These are phyloP conservation scores for Taiozyma sp. DNA, from an alignment of 1,139 yeast genomes.

Conservation along the genomic window DNA sequence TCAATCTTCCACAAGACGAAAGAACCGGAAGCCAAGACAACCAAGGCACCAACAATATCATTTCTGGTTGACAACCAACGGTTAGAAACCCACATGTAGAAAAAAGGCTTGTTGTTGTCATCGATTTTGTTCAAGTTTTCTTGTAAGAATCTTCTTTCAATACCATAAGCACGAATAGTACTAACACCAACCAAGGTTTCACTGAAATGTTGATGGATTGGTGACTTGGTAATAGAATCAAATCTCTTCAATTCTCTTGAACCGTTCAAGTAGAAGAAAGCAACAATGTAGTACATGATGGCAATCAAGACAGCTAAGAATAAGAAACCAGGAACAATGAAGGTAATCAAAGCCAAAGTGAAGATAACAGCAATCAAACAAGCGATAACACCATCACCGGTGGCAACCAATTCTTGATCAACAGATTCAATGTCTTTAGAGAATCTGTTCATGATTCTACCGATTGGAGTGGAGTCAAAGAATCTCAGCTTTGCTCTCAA, in stretches of 20 bases:
- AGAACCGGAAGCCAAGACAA: slow-evolving; percentile 77
- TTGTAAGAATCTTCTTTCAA: slow-evolving; percentile 77
- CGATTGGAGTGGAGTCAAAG: slow-evolving; percentile 93
- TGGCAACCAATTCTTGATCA: slow-evolving; percentile 90
- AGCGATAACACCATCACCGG: slow-evolving; percentile 67
- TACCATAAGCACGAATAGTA: slow-evolving; percentile 95
- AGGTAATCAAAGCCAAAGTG: slow-evolving; percentile 66
- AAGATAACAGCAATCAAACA: slow-evolving; percentile 67
- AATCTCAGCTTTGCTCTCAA: slow-evolving; percentile 80
- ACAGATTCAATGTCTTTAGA: slow-evolving; percentile 93
- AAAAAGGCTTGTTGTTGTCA: slow-evolving; percentile 84
- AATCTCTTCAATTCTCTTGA: slow-evolving; percentile 90
- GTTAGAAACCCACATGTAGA: slow-evolving; percentile 92
- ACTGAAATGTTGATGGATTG: slow-evolving; percentile 93
- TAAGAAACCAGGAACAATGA: slow-evolving; percentile 83
- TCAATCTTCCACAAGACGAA: slow-evolving; percentile 66
- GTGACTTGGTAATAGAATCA: slow-evolving; percentile 88
- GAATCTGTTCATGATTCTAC: slow-evolving; percentile 95
- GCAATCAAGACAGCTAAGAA: slow-evolving; percentile 67
- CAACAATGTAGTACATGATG: slow-evolving; percentile 63
- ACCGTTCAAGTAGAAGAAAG: slow-evolving; percentile 67
- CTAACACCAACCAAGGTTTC: slow-evolving; percentile 91
- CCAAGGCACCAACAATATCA: slow-evolving; percentile 80
- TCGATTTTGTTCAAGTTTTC: slow-evolving; percentile 82
- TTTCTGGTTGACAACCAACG: slow-evolving; percentile 91